Base-by-base conservation (phyloP, 2,329 filamentous ascomycete species). In the Dactylonectria macrodidyma region DNA sequence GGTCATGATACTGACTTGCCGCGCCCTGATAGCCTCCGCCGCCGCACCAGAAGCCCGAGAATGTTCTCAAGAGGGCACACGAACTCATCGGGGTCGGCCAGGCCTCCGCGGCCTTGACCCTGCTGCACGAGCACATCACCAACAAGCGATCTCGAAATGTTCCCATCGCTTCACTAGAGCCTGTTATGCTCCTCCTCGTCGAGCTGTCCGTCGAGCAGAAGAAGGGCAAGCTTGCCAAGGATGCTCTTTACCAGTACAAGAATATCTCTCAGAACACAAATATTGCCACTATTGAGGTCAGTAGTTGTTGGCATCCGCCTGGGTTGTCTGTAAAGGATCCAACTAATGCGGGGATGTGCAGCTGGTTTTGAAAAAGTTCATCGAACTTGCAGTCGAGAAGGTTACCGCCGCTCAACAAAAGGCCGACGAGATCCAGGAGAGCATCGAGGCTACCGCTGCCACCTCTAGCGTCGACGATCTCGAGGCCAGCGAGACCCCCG, bases 261-360 rank as follows among this genome's bases (percentile, higher is more conserved):
- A 99, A 99, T 84, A 98, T 98, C 75, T 95, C 95, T 63, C 96
- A 99, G 84, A 99, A 99, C 86, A 97, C 95, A 76, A 98, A 98
- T 81, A 95, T 99, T 75, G 95, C 91, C 77, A 99, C 96, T 69
- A 99, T 99, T 81, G 96, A 98, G 90, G 93, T 94, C 85, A 50
- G 81, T 78, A 50, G 81, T 78, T 62, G 26, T 59, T 55, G 11
- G 34, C 36, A 24, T n/a, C 58, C 34, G 16, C 22, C 47, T 59
- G 16, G 46, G 41, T 56, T 59, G 56, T 57, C 52, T 26, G n/a
- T 54, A 47, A 59, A 65, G 69, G 62, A 67, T 67, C 54, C 33
- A 63, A 54, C 73, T 76, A 73, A 76, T 59, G 59, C 44, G 46
- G 63, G 58, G 64, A 63, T 70, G 44, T 67, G 73, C 78, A 93